Base-by-base conservation (phyloP, 305 asterid genomes). In the Stenogyne calaminthoides region DNA sequence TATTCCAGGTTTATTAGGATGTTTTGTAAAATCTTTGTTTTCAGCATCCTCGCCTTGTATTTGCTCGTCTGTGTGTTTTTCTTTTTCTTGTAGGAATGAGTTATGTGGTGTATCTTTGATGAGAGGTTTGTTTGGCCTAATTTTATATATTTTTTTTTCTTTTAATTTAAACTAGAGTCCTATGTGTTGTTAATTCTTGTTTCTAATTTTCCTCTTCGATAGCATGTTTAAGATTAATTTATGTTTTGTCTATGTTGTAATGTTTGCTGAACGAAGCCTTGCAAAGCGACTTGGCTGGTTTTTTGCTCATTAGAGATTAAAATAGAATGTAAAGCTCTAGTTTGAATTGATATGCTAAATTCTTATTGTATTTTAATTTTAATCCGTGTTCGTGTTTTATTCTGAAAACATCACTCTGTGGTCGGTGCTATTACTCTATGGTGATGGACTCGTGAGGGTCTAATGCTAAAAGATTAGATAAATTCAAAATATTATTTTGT, bases 91-190 rank as follows among this genome's bases (percentile, higher is more conserved):
- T 71, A 64, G 69, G 76, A 63, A 39, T 52, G 79, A 83, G 80
- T 29, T 80, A 83, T 57, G 86, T 78, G 77, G 71, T 85, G 73
- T 84, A 18, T 54, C 86, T 72, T 70, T 65, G 81, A 68, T 76
- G 59, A 67, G 60, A 44, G 25, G 37, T 58, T 44, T 47, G 67
- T 19, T 47, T 47, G 56, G 25, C 49, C 8, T 32, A 14, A 15
- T 20, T 27, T 19, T 32, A 4, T 4, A 29, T 29, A n/a, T 0
- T 4, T n/a, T 42, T n/a, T 7, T 16, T 8, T 18, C 29, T 19
- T 54, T 8, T 19, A 18, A 54, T 7, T 54, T 54, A 18, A 52
- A 27, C 32, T 51, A 20, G 20, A 20, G 6, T n/a, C 0, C 5
- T 4, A 18, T 19, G 14, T 54, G 27, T 18, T 49, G 5, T 16